Evolutionary conservation across 805 yeast species (phyloP).

Genomic region (Candida wancherniae): DNA sequence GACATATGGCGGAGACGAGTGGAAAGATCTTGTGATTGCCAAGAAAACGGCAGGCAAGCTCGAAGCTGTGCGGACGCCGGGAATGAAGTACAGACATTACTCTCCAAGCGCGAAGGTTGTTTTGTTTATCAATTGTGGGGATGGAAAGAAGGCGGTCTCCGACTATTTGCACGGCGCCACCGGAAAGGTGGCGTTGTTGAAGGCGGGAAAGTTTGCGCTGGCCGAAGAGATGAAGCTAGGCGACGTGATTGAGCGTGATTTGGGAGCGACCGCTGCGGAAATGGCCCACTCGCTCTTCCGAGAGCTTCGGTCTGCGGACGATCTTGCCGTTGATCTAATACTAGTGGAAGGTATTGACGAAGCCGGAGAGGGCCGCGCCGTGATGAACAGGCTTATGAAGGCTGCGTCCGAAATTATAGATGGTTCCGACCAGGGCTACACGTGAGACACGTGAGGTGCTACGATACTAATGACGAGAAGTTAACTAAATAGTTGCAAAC

Average conservation of each 20-base stretch:
- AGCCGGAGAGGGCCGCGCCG: conserved; percentile 80
- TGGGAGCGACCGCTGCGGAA: conserved; percentile 49
- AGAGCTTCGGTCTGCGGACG: conserved; percentile 71
- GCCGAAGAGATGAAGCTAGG: conserved; percentile 15
- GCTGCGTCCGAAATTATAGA: conserved; percentile 57
- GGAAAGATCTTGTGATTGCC: conserved; percentile 63
- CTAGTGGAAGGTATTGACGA: conserved; percentile 81
- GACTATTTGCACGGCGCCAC: conserved; percentile 18
- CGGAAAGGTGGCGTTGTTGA: conserved; percentile 49
- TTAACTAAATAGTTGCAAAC: no score
- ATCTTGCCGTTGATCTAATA: conserved; percentile 58
- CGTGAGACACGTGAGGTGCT: no score
- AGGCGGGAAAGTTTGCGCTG: conserved; percentile 33
- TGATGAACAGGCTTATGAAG: conserved; percentile 84
- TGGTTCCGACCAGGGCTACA: no score
- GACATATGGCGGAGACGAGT: conserved; percentile 57
- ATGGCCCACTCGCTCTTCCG: conserved; percentile 76
- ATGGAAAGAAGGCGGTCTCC: conserved; percentile 35
- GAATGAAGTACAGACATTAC: conserved; percentile 96
- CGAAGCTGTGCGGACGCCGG: conserved; percentile 87
- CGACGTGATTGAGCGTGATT: conserved; percentile 25
- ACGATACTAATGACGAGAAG: no score
- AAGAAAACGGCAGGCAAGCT: conserved; percentile 56
- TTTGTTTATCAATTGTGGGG: conserved; percentile 49
- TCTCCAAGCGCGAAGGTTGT: conserved; percentile 85